Percentiles rank a stretch among this genome's conserved stretches.
Evolutionary conservation across 1,284 basidiomycete species (phyloP).

Genomic region (Sphagnurus paluster): DNA sequence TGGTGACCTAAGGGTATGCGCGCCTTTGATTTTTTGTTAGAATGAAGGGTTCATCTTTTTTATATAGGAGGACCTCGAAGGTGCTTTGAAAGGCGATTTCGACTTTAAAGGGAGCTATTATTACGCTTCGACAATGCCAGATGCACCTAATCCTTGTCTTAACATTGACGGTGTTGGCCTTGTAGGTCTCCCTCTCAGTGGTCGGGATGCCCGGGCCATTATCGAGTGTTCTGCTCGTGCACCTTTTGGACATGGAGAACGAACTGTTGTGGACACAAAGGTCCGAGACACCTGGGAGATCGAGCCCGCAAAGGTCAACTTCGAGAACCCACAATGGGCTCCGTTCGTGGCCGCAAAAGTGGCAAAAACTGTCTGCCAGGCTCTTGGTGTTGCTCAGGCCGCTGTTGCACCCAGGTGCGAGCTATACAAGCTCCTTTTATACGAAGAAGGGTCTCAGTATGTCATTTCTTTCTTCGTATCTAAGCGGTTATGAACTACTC

Average conservation of each 20-base stretch:
- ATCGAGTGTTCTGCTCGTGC: constrained; percentile 32
- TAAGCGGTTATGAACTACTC: background rate
- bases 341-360: constrained; percentile 26
- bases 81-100: constrained; percentile 26
- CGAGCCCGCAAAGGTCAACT: constrained; percentile 30
- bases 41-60: background rate
- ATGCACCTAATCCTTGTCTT: constrained; percentile 33
- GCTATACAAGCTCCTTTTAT: constrained; percentile 45
- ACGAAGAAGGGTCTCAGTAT: constrained; percentile 46
- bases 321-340: constrained; percentile 36
- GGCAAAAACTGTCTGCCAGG: constrained; percentile 30
- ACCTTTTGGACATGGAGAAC: constrained; percentile 39
- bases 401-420: constrained; percentile 32
- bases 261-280: constrained; percentile 34
- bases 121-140: constrained; percentile 18
- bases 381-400: constrained; percentile 31
- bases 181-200: constrained; percentile 39
- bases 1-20: constrained; percentile 3
- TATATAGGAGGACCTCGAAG: constrained; percentile 26
- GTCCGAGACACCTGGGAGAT: constrained; percentile 46
- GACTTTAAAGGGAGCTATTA: constrained; percentile 30
- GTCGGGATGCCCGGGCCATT: constrained; percentile 36
- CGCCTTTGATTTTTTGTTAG: background rate
- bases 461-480: constrained; percentile 19
- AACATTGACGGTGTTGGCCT: constrained; percentile 27